Evolutionary conservation across 208 protist species (phyloP), one percentile per base, ranked within the genome.

Genomic region (Leishmania mexicana): DNA sequence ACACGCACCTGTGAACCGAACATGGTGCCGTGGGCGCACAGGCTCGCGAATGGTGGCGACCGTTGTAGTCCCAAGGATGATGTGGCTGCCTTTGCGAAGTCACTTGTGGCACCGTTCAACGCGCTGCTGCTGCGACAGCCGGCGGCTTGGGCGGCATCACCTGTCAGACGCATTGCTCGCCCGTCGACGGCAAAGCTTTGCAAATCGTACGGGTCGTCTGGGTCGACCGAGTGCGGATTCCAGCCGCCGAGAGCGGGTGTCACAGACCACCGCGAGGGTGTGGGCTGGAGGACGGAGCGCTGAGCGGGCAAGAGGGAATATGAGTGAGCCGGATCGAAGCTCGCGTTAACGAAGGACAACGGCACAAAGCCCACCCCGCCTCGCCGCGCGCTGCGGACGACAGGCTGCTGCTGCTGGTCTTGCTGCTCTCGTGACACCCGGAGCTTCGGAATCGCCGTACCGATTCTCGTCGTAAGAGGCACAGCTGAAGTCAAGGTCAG

Each of bases 341-440:
- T 49, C 11, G 40, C 60, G 15, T n/a, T 73, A 28, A 28, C 65
- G 31, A 87, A 62, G 64, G 58, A 78, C 42, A 76, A 47, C n/a
- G 79, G 81, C n/a, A 79, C 76, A 65, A 76, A 77, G n/a, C 38
- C 80, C 42, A 67, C 74, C 28, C 58, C 67, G 67, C 75, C n/a
- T 13, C 64, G 58, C 7, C 62, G 62, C n/a, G 28, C 19, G 28
- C 53, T 75, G 38, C 45, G 7, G 49, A n/a, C 53, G 11, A 51
- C 54, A n/a, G n/a, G n/a, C 73, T 21, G 47, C 45, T 35, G 73
- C 31, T 35, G 72, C 4, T 60, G 60, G n/a, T 28, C 60, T 67
- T n/a, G 71, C 31, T 35, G 73, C 13, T 62, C 73, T 40, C 28
- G 31, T 21, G 31, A 28, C 51, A 40, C 17, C 73, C 31, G 51